Evolutionary conservation across 768 basidiomycete genomes (phyloP).

Genomic region (Leccinum imitatum): DNA sequence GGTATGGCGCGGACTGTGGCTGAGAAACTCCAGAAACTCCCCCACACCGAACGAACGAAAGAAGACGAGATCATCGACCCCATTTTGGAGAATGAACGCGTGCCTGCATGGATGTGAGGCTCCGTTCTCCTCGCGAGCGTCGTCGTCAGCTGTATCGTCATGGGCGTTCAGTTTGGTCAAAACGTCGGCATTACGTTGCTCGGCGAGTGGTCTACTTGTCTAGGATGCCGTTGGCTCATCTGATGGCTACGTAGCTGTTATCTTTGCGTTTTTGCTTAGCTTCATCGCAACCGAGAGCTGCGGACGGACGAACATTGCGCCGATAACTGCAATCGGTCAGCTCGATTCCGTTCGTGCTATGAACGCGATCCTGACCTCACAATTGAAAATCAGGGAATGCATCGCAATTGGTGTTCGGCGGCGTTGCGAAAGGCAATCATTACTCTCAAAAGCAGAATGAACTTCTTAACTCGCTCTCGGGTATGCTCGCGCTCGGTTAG

Average conservation of each 20-base stretch:
- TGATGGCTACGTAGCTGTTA: neutral
- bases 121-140: neutral
- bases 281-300: slow-evolving; percentile 3
- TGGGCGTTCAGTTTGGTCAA: slow-evolving; percentile 2
- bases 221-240: neutral
- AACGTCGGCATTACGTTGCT: neutral
- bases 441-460: slow-evolving; percentile 1
- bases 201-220: neutral
- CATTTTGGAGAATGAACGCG: neutral
- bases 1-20: neutral
- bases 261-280: neutral
- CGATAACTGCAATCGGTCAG: neutral
- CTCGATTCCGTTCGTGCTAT: neutral
- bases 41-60: neutral
- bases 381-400: neutral
- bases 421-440: neutral
- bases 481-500: neutral
- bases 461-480: neutral
- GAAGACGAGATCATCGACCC: neutral
- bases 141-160: neutral
- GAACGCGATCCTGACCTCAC: neutral
- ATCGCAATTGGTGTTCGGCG: slow-evolving; percentile 1
- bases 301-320: neutral
- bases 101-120: neutral
- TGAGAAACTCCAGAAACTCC: neutral